Base-by-base conservation (phyloP, 1,284 basidiomycete species). In the Phlebopus sp. region DNA sequence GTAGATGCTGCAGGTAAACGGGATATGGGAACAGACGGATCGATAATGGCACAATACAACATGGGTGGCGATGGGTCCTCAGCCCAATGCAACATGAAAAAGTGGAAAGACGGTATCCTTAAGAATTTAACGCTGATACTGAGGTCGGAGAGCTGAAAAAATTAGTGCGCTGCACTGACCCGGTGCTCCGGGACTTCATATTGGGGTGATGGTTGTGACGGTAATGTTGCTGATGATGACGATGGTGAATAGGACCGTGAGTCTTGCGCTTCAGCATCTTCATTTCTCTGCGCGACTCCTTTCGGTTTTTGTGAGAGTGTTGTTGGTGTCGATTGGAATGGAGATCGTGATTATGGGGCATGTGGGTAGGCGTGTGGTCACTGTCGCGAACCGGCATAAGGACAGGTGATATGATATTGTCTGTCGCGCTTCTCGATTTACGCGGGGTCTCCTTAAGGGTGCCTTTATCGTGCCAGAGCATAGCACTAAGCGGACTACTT, bases 181-280 rank as follows among this genome's bases (percentile, higher is more conserved):
- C 72, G 36, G 77, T 73, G 52, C 79, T 73, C 36, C 85, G 76
- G 45, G 71, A 71, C 69, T 86, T 89, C 59, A 70, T 68, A 59
- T 89, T 89, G 15, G 86, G 83, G 59, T 84, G 82, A 57, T 77
- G 69, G 36, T 72, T 56, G 45, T 69, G 63, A 43, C 57, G 58
- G 37, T 59, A 46, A 47, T 69, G 60, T 31, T 60, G 63, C 23
- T 71, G 68, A 41, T 69, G 70, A 47, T 68, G 66, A 43, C 55
- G 55, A 21, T 67, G 67, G 46, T 67, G 63, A 40, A 59, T 58
- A 52, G 75, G 57, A 51, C 70, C 67, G 63, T 70, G 70, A 67
- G 68, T 76, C 60, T 81, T 82, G 53, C 76, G 71, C 66, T 83
- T 82, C 59, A 76, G 78, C 63, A 76, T 71, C 65, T 78, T 83